phyloP scores from a whole-genome alignment of 2,329 filamentous ascomycete genomes.

The Diaporthe vexans region DNA sequence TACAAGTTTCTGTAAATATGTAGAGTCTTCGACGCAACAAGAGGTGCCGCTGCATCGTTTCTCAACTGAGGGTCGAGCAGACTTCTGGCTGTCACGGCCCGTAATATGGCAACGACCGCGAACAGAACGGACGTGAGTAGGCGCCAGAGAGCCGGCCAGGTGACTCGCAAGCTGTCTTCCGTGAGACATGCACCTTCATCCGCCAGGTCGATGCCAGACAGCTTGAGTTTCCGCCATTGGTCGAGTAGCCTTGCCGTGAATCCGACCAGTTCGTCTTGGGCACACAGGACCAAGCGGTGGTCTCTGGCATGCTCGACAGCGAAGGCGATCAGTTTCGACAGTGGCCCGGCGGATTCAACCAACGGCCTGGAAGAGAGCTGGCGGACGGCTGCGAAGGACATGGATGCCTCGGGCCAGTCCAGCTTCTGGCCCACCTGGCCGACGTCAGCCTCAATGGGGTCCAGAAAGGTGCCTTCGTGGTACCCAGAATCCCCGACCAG shows the following conservation, averaged over 20 bases:
- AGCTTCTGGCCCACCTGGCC: conserved; percentile 68
- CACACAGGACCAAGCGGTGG: conserved; percentile 45
- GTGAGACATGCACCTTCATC: conserved; percentile 76
- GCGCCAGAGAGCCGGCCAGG: conserved; percentile 81
- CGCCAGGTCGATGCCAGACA: conserved; percentile 79
- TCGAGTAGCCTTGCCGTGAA: conserved; percentile 77
- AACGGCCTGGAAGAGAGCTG: conserved; percentile 72
- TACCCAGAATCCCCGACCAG: conserved; percentile 81
- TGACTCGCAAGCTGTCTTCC: conserved; percentile 74
- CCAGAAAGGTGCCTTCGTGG: conserved; percentile 81
- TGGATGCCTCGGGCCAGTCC: conserved; percentile 73
- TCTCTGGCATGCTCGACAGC: conserved; percentile 67
- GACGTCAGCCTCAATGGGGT: conserved; percentile 77
- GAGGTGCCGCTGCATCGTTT: conserved; percentile 65
- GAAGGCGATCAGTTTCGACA: conserved; percentile 76
- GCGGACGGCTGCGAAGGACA: conserved; percentile 72
- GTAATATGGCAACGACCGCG: conserved; percentile 79
- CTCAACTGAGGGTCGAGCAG: conserved; percentile 65
- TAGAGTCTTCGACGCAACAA: conserved; percentile 78
- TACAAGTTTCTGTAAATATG: conserved; percentile 82
- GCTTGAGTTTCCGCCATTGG: conserved; percentile 81
- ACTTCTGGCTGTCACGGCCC: conserved; percentile 77
- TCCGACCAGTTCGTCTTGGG: conserved; percentile 72
- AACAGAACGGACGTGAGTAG: conserved; percentile 83
- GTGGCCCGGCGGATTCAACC: conserved; percentile 75